A percentile compares a stretch with the other conserved stretches of the same genome.
Conservation (phyloP, 139 green algal genomes). For the Spirogloea muscicola region DNA sequence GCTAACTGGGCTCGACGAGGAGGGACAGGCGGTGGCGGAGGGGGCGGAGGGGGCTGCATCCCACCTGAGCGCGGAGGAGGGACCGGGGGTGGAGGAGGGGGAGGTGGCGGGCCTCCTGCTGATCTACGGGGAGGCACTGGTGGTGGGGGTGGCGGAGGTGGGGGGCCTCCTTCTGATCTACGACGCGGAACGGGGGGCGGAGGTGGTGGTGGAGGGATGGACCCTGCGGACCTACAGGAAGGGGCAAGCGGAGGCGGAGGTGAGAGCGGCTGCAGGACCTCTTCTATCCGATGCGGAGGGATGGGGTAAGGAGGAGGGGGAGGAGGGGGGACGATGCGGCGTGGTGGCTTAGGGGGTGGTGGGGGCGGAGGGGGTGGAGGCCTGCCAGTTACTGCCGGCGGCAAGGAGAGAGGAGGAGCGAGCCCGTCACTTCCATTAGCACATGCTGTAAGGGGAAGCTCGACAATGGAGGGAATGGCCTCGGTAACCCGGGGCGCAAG, state of each 20-base stretch:
- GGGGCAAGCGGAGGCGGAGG: conserved; percentile 3
- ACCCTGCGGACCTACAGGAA: background rate
- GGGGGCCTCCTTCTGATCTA: conserved; percentile 1
- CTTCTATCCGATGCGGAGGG: too few relatives aligned
- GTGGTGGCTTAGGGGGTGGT: background rate
- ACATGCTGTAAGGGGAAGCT: too few relatives aligned
- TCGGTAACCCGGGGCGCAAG: too few relatives aligned
- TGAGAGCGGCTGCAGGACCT: too few relatives aligned
- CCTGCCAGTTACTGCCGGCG: background rate
- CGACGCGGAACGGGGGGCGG: conserved; percentile 1
- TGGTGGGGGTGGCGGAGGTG: conserved; percentile 7
- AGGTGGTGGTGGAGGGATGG: background rate
- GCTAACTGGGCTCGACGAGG: background rate
- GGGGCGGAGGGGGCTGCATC: background rate
- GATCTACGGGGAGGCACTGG: background rate
- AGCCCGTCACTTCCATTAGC: too few relatives aligned
- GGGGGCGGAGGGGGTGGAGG: conserved; percentile 2
- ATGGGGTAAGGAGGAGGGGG: conserved; percentile 21
- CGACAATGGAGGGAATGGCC: too few relatives aligned
- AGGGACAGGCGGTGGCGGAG: background rate
- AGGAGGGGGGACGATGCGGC: conserved; percentile 6
- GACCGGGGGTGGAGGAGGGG: conserved; percentile 21
- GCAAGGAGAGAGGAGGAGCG: too few relatives aligned
- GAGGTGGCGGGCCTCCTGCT: conserved; percentile 12
- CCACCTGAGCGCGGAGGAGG: background rate